Base-by-base conservation (phyloP, 1,139 yeast species). In the Suhomyces maxii region DNA sequence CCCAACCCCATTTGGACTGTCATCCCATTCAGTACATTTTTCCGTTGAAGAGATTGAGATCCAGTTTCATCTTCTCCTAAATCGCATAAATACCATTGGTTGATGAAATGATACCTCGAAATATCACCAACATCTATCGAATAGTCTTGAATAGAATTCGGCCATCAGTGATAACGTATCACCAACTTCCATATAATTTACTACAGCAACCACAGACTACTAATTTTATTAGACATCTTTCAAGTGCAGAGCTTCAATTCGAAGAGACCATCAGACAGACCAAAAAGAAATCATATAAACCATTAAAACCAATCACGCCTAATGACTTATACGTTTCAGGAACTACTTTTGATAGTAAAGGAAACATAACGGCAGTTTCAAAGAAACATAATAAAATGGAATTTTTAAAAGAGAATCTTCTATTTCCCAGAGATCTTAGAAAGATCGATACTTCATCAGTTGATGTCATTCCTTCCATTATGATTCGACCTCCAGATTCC, bases 381-480 rank as follows among this genome's bases (percentile, higher is more conserved):
- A 83, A 89, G 43, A 88, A 84, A 57, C 85, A 82, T 57, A 90
- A 89, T 47, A 85, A 89, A 60, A 81, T 86, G 70, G 81, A 83
- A 51, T 80, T 95, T 48, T 71, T 95, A 12, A 77, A 82, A 48
- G 84, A 86, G 51, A 89, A 89, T 59, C 87, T 87, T 32, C 67
- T 89, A 36, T 77, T 84, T 41, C 96, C 97, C 0, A 76, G 97
- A 54, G 97, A 89, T 63, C 69, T 89, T 44, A 70, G 97, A 6
- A 89, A 89, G 58, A 85, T 95, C 46, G 99, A 93, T 66, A 86
- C 95, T 7, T 89, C 96, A 0, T 79, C 88, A 26, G 84, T 88
- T 51, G 96, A 90, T 63, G 87, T 93, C 33, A 93, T 89, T 8
- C 99, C 99, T 0, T 82, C 93, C 31, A 84, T 93, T 36, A 76